Base-by-base conservation (phyloP, 1,284 basidiomycete species). In the Apiotrichum gracile region DNA sequence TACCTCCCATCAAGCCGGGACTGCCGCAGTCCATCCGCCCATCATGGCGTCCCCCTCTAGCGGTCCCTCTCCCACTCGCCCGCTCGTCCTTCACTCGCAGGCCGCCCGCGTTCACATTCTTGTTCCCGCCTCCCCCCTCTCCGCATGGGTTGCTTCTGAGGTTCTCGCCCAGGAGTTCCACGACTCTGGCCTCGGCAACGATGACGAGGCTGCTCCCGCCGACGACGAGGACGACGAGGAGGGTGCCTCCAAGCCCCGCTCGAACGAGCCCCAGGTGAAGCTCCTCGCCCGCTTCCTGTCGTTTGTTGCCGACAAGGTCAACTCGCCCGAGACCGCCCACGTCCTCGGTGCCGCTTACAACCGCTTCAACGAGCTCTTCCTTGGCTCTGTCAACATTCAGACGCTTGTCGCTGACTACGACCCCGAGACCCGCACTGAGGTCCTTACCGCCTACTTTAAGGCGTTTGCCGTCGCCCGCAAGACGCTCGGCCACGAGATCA, bases 141-240 rank as follows among this genome's bases (percentile, higher is more conserved):
- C 90, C 50, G 70, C 70, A 73, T 93, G 91, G 90, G 87, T 91
- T 66, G 81, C 84, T 48, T 89, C 89, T 51, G 88, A 91, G 75
- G 84, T 91, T 65, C 82, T 92, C 58, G 81, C 87, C 70, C 89
- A 92, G 66, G 87, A 91, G 62, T 93, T 92, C 72, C 76, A 80
- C 55, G 83, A 88, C 70, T 76, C 80, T 52, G 82, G 87, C 45
- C 59, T 66, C 41, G 67, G 64, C 37, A 59, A 67, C 49, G 69
- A 73, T 55, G 69, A 71, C 34, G 58, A 55, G 14, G 57, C 61
- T 22, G 53, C 58, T 35, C 53, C 60, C 22, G 48, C 49, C 34
- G 51, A 57, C n/a, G 83, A 83, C 2, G 60, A 61, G 35, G 69
- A 71, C 42, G 63, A 66, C 24, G 72, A 74, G 43, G 70, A 68